These are phyloP conservation scores for Euphorbia lathyris DNA, from an alignment of 345 rosid species.

Conservation along the genomic window DNA sequence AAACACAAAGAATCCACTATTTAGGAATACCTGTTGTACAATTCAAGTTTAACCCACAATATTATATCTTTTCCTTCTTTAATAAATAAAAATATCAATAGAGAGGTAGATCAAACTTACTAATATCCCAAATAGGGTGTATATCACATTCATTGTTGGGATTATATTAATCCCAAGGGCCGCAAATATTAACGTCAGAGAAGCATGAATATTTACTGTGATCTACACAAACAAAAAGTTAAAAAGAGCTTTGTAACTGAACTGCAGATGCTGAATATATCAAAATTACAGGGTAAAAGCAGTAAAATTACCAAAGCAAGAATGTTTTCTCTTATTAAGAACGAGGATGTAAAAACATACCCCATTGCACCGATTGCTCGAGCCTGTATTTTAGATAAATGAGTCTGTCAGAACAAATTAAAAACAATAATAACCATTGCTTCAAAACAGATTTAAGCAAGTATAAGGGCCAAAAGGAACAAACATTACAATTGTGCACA, in stretches of 20 bases:
- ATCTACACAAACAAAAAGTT: constrained; percentile 58
- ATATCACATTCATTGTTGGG: constrained; percentile 80
- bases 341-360: constrained; percentile 78
- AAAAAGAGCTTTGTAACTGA: constrained; percentile 10
- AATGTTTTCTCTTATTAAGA: constrained; percentile 89
- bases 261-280: neutral
- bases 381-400: constrained; percentile 46
- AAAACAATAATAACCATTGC: constrained; percentile 12
- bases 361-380: constrained; percentile 77
- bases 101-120: constrained; percentile 33
- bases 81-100: neutral
- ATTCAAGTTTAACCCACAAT: neutral
- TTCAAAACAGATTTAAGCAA: constrained; percentile 22
- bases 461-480: constrained; percentile 23
- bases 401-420: constrained; percentile 18
- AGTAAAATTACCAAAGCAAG: constrained; percentile 62
- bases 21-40: constrained; percentile 65
- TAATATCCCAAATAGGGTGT: constrained; percentile 71
- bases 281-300: neutral
- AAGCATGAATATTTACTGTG: constrained; percentile 84
- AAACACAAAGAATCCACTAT: constrained; percentile 77
- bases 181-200: constrained; percentile 61
- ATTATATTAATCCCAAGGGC: constrained; percentile 67
- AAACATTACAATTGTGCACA: constrained; percentile 75
- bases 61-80: neutral